Conservation (phyloP, 2,329 filamentous ascomycete species). For the Colletotrichum phormii region DNA sequence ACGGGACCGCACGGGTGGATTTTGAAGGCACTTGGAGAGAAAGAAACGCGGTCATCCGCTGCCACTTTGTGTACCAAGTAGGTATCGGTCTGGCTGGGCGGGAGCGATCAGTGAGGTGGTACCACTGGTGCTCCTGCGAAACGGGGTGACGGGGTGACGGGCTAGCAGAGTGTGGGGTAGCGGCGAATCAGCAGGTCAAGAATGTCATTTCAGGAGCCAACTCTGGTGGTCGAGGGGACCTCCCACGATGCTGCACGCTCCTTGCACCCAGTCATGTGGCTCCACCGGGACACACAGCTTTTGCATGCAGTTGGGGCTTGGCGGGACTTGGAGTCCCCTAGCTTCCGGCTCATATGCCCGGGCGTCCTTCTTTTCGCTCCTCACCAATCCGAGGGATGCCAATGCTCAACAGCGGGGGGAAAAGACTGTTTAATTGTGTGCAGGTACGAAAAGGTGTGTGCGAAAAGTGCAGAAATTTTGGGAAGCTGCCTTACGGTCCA, state of each 20-base stretch:
- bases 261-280: slow-evolving; percentile 36
- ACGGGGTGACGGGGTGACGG: neutral
- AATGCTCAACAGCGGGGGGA: neutral
- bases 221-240: slow-evolving; percentile 8
- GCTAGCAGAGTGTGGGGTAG: slow-evolving; percentile 38
- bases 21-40: neutral
- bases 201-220: slow-evolving; percentile 30
- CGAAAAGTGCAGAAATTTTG: neutral
- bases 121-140: neutral
- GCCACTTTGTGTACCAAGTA: neutral
- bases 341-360: slow-evolving; percentile 11
- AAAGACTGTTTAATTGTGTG: neutral
- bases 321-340: slow-evolving; percentile 6
- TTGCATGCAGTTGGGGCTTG: slow-evolving; percentile 26
- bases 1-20: neutral
- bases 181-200: slow-evolving; percentile 35
- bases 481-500: neutral
- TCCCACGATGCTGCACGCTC: too few relatives aligned
- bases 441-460: neutral
- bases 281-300: slow-evolving; percentile 21
- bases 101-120: neutral
- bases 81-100: neutral
- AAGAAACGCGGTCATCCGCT: neutral
- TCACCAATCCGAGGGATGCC: neutral
- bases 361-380: neutral